Evolutionary conservation across 192 early-diverging fungal genomes (phyloP), one percentile per base, ranked within the genome.

Genomic region (Linnemannia schmuckeri): DNA sequence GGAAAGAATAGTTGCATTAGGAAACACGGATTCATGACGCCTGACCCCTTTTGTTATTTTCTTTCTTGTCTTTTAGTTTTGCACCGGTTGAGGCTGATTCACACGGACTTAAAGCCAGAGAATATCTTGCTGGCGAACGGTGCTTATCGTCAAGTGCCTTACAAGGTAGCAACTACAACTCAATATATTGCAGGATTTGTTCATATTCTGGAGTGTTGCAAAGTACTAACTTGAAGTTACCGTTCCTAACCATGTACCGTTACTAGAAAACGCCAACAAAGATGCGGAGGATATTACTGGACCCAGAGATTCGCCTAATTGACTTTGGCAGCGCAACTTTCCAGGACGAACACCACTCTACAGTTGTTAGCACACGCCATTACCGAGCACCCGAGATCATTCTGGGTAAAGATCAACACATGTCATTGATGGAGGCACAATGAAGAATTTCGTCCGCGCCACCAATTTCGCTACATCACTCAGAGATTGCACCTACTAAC

Each of bases 351-450:
- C 97, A 97, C 88, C 97, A 99, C 89, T 95, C 94, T 55, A 91
- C 94, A 17, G 95, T 99, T 0, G 97, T 99, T n/a, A 97, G 96
- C 52, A 99, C 98, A 33, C 87, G 98, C 76, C 98, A 99, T 90
- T 99, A 99, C 89, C 92, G 98, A 12, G 98, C 97, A 20, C 98
- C 98, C 15, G 98, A 99, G 89, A 98, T 99, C 81, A 97, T 99
- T 80, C 89, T 99, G 74, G 94, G 96, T 80, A 85, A 52, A 22
- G 49, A 47, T 30, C 5, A 9, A 40, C 4, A 17, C 3, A 42
- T 4, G n/a, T 18, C 10, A n/a, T 41, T 2, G 52, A 30, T n/a
- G 38, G 38, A 52, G 40, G 69, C 9, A 2, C 38, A n/a, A 1
- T 5, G 6, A 46, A 3, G 49, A 52, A 33, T 66, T 66, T 27